phyloP scores from a whole-genome alignment of 2,329 filamentous ascomycete genomes.

The Aureobasidium subglaciale region DNA sequence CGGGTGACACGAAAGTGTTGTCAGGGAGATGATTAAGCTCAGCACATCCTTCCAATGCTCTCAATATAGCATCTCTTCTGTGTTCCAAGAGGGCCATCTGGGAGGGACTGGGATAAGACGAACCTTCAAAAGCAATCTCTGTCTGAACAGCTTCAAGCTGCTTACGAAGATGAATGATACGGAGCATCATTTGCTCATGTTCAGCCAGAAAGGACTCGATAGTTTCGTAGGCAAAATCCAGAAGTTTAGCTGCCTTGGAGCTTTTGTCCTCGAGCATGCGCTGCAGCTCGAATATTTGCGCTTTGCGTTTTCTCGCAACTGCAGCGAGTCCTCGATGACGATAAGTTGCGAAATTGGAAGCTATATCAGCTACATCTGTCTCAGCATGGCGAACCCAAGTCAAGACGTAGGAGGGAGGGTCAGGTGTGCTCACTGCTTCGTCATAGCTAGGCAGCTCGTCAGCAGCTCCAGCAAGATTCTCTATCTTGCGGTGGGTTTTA shows the following conservation, averaged over 20 bases:
- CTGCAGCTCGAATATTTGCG: too few relatives aligned
- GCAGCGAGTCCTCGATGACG: neutral
- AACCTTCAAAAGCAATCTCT: neutral
- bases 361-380: neutral
- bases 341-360: neutral
- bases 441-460: neutral
- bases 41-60: neutral
- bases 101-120: neutral
- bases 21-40: too few relatives aligned
- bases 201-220: neutral
- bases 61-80: neutral
- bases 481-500: neutral
- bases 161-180: neutral
- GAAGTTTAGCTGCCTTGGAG: neutral
- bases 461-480: neutral
- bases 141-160: neutral
- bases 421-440: neutral
- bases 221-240: neutral
- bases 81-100: neutral
- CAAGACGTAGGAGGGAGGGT: neutral
- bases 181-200: neutral
- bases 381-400: neutral
- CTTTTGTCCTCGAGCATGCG: too few relatives aligned
- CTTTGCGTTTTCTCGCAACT: neutral
- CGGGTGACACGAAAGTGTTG: neutral